Base-by-base conservation (phyloP, 495 filamentous ascomycete genomes). In the Aspergillus bertholletiae region DNA sequence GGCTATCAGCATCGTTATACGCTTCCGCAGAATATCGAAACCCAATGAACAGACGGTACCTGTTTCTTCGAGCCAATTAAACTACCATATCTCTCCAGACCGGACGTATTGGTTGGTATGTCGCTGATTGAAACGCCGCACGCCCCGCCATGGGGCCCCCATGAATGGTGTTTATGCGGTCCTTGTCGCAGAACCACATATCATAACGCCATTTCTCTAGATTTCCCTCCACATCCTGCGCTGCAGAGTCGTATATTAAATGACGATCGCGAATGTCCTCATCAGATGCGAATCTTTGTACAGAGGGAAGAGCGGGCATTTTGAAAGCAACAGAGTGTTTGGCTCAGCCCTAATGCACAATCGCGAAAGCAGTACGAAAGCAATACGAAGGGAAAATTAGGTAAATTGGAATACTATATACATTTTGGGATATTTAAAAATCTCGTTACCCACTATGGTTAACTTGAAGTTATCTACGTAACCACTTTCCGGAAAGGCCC, bases 131-230 rank as follows among this genome's bases (percentile, higher is more conserved):
- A 60, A 63, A 73, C 46, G 74, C 74, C 39, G 62, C 60, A 2
- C 70, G 64, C 1, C 71, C 71, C 2, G 69, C 73, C 67, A 75
- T 73, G 2, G 70, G 71, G 2, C 71, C 68, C 15, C 71, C 65
- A 46, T 75, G 72, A 43, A 77, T 75, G 41, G 68, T 61, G 49
- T 74, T 69, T 52, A 72, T 72, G 6, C 70, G 65, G 46, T 71
- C 66, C 8, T 66, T 62, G 49, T 72, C 72, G 45, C 70, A 67
- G 57, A 75, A 75, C 67, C 70, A 74, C 67, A 74, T 70, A 37
- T 75, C 72, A 53, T 75, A 74, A 15, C 70, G 69, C 74, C 72
- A 74, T 60, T 70, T 75, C 46, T 72, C 64, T 1, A 67, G 60
- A n/a, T 66, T 65, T 15, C 68, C 65, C 13, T 62, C n/a, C 15